Percentiles rank a stretch among this genome's conserved stretches.
Conservation (phyloP, 257 asterid genomes). For the Fraxinus anomala region DNA sequence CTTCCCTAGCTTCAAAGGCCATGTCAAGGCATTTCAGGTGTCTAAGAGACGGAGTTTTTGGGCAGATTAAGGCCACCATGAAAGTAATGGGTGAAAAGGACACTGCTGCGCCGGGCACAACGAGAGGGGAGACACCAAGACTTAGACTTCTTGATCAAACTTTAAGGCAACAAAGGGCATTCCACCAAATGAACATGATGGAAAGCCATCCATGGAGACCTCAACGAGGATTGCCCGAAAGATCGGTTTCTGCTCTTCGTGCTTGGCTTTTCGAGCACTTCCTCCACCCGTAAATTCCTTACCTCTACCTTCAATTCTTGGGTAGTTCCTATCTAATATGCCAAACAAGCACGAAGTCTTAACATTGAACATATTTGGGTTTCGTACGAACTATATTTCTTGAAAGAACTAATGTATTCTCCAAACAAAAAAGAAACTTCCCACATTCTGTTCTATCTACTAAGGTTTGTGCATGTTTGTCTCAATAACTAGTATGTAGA, state of each 20-base stretch:
- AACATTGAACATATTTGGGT: background rate
- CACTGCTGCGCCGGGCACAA: conserved; percentile 42
- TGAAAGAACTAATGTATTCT: conserved; percentile 25
- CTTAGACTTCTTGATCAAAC: conserved; percentile 71
- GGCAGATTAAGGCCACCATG: conserved; percentile 58
- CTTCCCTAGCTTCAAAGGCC: conserved; percentile 70
- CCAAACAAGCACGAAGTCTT: background rate
- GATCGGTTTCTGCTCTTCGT: conserved; percentile 73
- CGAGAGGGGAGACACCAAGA: conserved; percentile 81
- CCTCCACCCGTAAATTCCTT: conserved; percentile 72
- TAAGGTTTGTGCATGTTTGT: conserved; percentile 31
- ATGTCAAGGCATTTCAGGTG: conserved; percentile 89
- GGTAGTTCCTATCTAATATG: background rate
- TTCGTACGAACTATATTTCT: conserved; percentile 19
- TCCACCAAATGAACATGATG: conserved; percentile 81
- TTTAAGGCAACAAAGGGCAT: conserved; percentile 71
- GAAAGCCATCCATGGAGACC: conserved; percentile 93
- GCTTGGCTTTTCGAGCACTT: conserved; percentile 99
- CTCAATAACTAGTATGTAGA: conserved; percentile 41
- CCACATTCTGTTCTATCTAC: conserved; percentile 26
- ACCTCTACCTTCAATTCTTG: background rate
- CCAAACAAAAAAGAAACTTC: conserved; percentile 18
- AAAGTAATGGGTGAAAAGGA: conserved; percentile 80
- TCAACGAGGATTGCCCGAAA: conserved; percentile 79
- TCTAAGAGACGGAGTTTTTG: conserved; percentile 64